Percentiles rank a stretch among this genome's conserved stretches.
These are phyloP conservation scores for Coemansia sp. DNA, from an alignment of 192 early-diverging fungal genomes.

Conservation along the genomic window DNA sequence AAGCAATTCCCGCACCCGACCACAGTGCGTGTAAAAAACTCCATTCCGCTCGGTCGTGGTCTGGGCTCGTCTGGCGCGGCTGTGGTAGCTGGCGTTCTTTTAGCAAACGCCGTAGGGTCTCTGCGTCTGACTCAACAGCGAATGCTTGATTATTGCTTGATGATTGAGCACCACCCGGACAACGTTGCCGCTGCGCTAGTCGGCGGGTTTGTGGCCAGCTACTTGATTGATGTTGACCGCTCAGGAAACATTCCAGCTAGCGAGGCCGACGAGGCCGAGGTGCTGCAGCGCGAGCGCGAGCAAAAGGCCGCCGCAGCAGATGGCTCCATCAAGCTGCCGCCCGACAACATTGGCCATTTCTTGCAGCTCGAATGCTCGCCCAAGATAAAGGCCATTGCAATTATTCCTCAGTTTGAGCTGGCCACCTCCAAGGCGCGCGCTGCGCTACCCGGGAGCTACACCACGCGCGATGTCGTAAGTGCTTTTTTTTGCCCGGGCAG, in stretches of 20 bases:
- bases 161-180: slow-evolving; percentile 96
- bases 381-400: slow-evolving; percentile 68
- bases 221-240: slow-evolving; percentile 58
- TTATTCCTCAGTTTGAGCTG: slow-evolving; percentile 89
- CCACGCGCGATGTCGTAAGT: slow-evolving; percentile 74
- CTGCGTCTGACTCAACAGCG: slow-evolving; percentile 67
- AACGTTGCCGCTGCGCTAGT: slow-evolving; percentile 92
- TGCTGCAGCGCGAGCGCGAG: slow-evolving; percentile 15
- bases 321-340: slow-evolving; percentile 39
- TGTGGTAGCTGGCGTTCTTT: slow-evolving; percentile 85
- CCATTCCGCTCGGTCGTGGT: slow-evolving; percentile 92
- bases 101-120: slow-evolving; percentile 72
- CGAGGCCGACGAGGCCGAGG: slow-evolving; percentile 17
- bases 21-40: slow-evolving; percentile 77
- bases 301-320: slow-evolving; percentile 14
- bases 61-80: slow-evolving; percentile 96
- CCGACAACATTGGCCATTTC: slow-evolving; percentile 64
- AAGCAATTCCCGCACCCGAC: slow-evolving; percentile 59
- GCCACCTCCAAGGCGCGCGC: slow-evolving; percentile 87
- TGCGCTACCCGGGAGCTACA: slow-evolving; percentile 75
- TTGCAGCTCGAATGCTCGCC: slow-evolving; percentile 63
- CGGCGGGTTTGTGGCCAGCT: slow-evolving; percentile 91
- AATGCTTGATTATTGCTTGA: slow-evolving; percentile 85
- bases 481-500: no score
- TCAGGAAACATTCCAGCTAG: slow-evolving; percentile 31